phyloP scores from a whole-genome alignment of 768 basidiomycete species.

The Leccinum aurantiacum region DNA sequence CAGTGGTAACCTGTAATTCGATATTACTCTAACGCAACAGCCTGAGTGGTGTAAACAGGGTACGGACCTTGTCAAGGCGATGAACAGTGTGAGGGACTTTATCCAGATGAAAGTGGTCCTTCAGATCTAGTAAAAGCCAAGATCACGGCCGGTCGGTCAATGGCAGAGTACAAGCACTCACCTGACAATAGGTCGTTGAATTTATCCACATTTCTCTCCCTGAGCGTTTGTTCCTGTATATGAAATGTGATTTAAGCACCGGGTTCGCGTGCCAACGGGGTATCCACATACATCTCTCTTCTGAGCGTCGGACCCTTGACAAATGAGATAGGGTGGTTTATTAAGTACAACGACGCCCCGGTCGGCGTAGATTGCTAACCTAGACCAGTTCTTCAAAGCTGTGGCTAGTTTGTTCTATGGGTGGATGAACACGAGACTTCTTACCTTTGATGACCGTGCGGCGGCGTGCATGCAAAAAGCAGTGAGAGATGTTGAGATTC shows the following conservation, averaged over 20 bases:
- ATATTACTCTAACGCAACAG: neutral
- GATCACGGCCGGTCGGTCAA: conserved; percentile 4
- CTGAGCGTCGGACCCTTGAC: conserved; percentile 42
- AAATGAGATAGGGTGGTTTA: conserved; percentile 59
- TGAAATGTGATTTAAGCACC: conserved; percentile 2
- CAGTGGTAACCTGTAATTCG: conserved; percentile 54
- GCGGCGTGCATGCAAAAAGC: conserved; percentile 19
- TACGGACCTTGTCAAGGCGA: conserved; percentile 61
- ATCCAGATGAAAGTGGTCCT: conserved; percentile 33
- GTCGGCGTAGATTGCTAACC: conserved; percentile 51
- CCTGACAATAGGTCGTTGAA: conserved; percentile 41
- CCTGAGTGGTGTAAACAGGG: neutral
- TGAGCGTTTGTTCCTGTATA: conserved; percentile 19
- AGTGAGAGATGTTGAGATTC: neutral
- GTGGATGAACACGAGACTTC: neutral
- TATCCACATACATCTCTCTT: conserved; percentile 20
- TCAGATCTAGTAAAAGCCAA: conserved; percentile 24
- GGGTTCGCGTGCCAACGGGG: conserved; percentile 2
- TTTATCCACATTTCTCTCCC: conserved; percentile 29
- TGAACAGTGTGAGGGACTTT: conserved; percentile 53
- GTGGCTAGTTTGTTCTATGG: neutral
- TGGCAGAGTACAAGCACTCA: conserved; percentile 14
- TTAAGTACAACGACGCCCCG: conserved; percentile 53
- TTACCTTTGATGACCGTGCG: conserved; percentile 26
- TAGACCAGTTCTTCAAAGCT: conserved; percentile 32